A percentile compares a stretch with the other conserved stretches of the same genome.
phyloP scores from a whole-genome alignment of 1,284 basidiomycete genomes.

The Trametes polyzona region DNA sequence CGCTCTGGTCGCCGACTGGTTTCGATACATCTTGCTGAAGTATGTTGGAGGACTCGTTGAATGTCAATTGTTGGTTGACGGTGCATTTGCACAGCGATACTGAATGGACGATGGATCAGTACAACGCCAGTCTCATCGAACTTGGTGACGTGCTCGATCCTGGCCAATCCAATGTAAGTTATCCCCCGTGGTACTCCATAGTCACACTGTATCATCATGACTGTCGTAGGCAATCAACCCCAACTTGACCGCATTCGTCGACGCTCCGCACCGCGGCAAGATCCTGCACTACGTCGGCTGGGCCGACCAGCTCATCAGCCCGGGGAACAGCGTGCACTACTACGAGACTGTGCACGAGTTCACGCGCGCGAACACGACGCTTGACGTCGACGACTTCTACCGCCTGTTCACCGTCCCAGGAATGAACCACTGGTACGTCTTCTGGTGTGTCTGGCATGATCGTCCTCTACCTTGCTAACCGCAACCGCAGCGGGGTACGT shows the following conservation, averaged over 20 bases:
- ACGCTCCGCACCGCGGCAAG: constrained; percentile 31
- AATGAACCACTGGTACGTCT: constrained; percentile 42
- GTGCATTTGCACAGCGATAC: constrained; percentile 22
- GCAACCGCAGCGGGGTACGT: constrained; percentile 3
- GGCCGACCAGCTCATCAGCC: constrained; percentile 39
- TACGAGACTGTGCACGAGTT: constrained; percentile 39
- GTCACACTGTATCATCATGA: too few species aligned
- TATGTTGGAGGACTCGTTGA: too few species aligned
- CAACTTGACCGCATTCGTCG: constrained; percentile 35
- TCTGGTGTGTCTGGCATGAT: too few species aligned
- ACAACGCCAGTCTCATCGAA: constrained; percentile 20
- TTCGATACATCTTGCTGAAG: constrained; percentile 27
- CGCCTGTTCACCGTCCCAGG: constrained; percentile 46
- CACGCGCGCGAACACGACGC: constrained; percentile 26
- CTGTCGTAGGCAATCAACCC: constrained; percentile 28
- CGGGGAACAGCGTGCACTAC: constrained; percentile 39
- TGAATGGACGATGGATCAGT: constrained; percentile 18
- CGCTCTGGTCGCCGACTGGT: constrained; percentile 17
- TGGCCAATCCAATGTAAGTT: constrained; percentile 20
- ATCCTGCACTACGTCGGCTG: constrained; percentile 39
- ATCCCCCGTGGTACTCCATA: too few species aligned
- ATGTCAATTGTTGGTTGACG: too few species aligned
- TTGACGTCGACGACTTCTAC: constrained; percentile 40
- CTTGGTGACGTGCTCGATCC: constrained; percentile 28
- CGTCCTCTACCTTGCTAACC: neutral